A percentile compares a stretch with the other conserved stretches of the same genome.
phyloP scores from a whole-genome alignment of 192 early-diverging fungal species.

The Kickxella alabastrina region DNA sequence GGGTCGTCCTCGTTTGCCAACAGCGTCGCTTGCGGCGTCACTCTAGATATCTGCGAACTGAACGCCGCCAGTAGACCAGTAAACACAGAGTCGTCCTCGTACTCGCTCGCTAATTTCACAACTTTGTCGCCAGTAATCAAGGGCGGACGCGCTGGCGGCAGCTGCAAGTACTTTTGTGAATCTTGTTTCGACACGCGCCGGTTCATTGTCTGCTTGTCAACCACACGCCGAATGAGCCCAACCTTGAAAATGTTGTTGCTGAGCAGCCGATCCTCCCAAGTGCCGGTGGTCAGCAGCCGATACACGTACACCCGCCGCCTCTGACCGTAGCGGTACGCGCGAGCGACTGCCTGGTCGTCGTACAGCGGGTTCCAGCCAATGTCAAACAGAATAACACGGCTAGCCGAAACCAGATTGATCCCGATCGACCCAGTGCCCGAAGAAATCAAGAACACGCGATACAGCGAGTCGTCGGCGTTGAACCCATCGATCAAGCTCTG shows the following conservation, averaged over 20 bases:
- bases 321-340: constrained; percentile 70
- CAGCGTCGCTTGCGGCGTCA: constrained; percentile 36
- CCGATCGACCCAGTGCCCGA: constrained; percentile 56
- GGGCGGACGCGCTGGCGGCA: constrained; percentile 15
- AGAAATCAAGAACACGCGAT: constrained; percentile 60
- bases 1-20: constrained; percentile 37
- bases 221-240: constrained; percentile 60
- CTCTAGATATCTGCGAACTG: constrained; percentile 2
- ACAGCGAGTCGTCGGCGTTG: constrained; percentile 32
- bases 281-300: constrained; percentile 55
- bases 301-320: constrained; percentile 67
- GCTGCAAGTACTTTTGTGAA: constrained; percentile 54
- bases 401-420: constrained; percentile 68
- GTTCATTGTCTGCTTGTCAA: constrained; percentile 59
- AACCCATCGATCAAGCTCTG: constrained; percentile 64
- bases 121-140: not conserved
- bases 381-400: constrained; percentile 68
- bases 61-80: constrained; percentile 8
- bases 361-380: constrained; percentile 77
- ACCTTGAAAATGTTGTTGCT: constrained; percentile 72
- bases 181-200: constrained; percentile 45
- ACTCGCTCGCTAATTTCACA: constrained; percentile 4
- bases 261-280: constrained; percentile 61
- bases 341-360: constrained; percentile 72
- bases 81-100: constrained; percentile 28